A percentile compares a stretch with the other conserved stretches of the same genome.
These are phyloP conservation scores for Phytophthora podocarpi DNA, from an alignment of 352 stramenopile species.

Conservation along the genomic window DNA sequence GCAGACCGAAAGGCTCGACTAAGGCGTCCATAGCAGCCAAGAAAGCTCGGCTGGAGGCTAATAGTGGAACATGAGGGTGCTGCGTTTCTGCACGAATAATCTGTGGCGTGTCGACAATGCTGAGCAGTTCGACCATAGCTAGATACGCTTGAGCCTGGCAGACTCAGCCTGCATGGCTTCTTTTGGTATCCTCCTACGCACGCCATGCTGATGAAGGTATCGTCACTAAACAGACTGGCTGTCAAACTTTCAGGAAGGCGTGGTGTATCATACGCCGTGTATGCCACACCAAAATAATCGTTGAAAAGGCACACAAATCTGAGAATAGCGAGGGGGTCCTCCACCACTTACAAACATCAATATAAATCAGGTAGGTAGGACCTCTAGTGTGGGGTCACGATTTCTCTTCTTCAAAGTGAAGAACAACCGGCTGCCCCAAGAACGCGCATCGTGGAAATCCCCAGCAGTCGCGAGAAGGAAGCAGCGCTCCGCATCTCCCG, in stretches of 20 bases:
- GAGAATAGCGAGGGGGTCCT: conserved; percentile 8
- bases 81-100: conserved; percentile 1
- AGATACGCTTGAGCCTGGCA: background rate
- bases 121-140: conserved; percentile 15
- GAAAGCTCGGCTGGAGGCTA: conserved; percentile 13
- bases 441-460: conserved; percentile 10
- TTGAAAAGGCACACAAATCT: conserved; percentile 33
- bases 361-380: conserved; percentile 28
- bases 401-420: conserved; percentile 37
- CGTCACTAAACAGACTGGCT: too few species aligned
- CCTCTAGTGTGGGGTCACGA: conserved; percentile 31
- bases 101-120: background rate
- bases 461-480: conserved; percentile 20
- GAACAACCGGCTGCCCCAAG: conserved; percentile 6
- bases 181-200: conserved; percentile 1
- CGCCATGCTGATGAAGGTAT: conserved; percentile 12
- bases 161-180: background rate
- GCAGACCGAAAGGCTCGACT: conserved; percentile 29
- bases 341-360: conserved; percentile 36
- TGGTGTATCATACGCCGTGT: conserved; percentile 6
- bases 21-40: conserved; percentile 27
- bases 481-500: background rate
- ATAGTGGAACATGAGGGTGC: background rate
- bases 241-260: too few species aligned
- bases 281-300: conserved; percentile 17